Percentiles rank a stretch among this genome's conserved stretches.
These are phyloP conservation scores for Taphrina pruni DNA, from an alignment of 1,139 yeast genomes.

Conservation along the genomic window DNA sequence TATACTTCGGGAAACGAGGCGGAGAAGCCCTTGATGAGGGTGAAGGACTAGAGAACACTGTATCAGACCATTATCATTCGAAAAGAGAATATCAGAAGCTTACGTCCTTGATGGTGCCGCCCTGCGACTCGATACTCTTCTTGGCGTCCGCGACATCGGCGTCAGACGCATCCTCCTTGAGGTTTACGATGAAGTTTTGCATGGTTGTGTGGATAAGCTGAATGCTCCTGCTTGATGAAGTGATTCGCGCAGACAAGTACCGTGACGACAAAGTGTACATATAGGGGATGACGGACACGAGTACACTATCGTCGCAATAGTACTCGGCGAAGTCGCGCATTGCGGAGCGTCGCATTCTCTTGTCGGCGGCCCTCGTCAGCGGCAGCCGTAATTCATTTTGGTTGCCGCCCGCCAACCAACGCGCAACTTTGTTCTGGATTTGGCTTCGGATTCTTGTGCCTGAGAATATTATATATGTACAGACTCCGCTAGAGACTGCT, in stretches of 20 bases:
- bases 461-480: not conserved
- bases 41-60: slow-evolving; percentile 17
- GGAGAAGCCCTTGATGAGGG: slow-evolving; percentile 36
- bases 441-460: not conserved
- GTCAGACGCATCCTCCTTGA: slow-evolving; percentile 33
- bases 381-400: slow-evolving; percentile 4
- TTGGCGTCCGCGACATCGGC: slow-evolving; percentile 34
- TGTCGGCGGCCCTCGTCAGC: not conserved
- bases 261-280: no score
- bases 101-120: slow-evolving; percentile 39
- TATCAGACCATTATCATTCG: not conserved
- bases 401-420: no score
- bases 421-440: no score
- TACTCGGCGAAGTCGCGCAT: no score
- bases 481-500: no score
- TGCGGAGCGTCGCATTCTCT: no score
- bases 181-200: slow-evolving; percentile 27
- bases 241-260: no score
- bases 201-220: not conserved
- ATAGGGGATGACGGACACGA: no score
- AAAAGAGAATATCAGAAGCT: not conserved
- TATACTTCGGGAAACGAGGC: slow-evolving; percentile 30
- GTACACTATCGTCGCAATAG: no score
- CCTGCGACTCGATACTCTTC: slow-evolving; percentile 33
- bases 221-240: no score